These are phyloP conservation scores for Hirschfeldia incana DNA, from an alignment of 345 rosid genomes.

Conservation along the genomic window DNA sequence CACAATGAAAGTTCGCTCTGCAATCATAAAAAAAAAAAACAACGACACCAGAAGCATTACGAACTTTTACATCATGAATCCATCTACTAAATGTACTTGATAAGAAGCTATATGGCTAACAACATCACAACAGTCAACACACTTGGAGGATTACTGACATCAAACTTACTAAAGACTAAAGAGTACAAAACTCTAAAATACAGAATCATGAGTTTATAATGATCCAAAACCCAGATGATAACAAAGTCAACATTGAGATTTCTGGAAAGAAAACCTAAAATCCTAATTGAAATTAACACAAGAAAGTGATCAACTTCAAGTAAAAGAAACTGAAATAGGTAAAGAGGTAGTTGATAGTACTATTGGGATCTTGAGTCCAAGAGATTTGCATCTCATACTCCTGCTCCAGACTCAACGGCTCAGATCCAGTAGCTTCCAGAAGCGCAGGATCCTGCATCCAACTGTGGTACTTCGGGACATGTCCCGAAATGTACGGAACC, in stretches of 20 bases:
- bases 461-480: slow-evolving; percentile 75
- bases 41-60: slow-evolving; percentile 10
- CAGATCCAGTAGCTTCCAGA: slow-evolving; percentile 86
- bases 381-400: slow-evolving; percentile 85
- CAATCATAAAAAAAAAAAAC: slow-evolving; percentile 27
- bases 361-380: slow-evolving; percentile 89
- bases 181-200: background rate
- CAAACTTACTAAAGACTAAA: background rate
- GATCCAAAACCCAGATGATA: background rate
- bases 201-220: background rate
- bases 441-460: slow-evolving; percentile 93
- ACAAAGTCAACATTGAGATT: background rate
- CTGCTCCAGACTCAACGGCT: slow-evolving; percentile 78
- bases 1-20: slow-evolving; percentile 91
- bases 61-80: background rate
- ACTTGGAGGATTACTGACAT: background rate
- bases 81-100: background rate
- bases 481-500: slow-evolving; percentile 80
- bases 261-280: slow-evolving; percentile 7
- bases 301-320: background rate
- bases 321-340: background rate
- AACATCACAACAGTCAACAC: background rate
- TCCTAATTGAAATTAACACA: background rate
- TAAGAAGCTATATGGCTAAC: background rate
- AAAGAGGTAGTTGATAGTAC: slow-evolving; percentile 32